Base-by-base conservation (phyloP, 176 grass and related monocot species). In the Oryza glaberrima region DNA sequence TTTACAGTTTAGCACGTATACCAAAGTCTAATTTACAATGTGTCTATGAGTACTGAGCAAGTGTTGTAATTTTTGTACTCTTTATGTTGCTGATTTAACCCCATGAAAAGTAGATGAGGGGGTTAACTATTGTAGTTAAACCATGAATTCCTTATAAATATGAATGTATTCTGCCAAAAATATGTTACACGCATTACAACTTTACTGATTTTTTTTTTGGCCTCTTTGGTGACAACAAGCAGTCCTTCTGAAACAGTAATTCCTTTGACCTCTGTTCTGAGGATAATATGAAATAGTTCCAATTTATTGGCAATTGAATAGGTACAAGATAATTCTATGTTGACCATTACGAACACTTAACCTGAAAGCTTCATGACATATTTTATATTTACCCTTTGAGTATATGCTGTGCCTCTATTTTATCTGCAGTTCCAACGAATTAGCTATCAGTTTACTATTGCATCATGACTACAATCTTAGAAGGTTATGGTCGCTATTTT, bases 21-120 rank as follows among this genome's bases (percentile, higher is more conserved):
- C 9, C n/a, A 11, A 63, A 63, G n/a, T 23, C 58, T 63, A 63
- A 23, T 63, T 22, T 63, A 23, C 58, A n/a, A 11, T 6, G 8
- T 4, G 58, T 23, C 58, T 48, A 85, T 60, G 65, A 70, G 44
- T 45, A 7, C 28, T n/a, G 8, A 54, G 64, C 69, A n/a, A 79
- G 73, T 51, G 44, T 79, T 82, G 70, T 56, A 22, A 44, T 38
- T 44, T 74, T 64, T 88, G 0, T 20, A 46, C 23, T 66, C 9
- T 73, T 78, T 79, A 46, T 79, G 61, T 70, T 79, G 40, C 40
- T 83, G n/a, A 70, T 77, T 71, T 61, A 54, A 76, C 19, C 65
- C 43, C 70, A 34, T 70, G 64, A 76, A 56, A 83, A 84, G 17
- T 45, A 72, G 16, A 35, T 1, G 16, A 54, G 65, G 63, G 70